These are phyloP conservation scores for Hyphodiscus hymeniophilus DNA, from an alignment of 495 filamentous ascomycete genomes.

Conservation along the genomic window DNA sequence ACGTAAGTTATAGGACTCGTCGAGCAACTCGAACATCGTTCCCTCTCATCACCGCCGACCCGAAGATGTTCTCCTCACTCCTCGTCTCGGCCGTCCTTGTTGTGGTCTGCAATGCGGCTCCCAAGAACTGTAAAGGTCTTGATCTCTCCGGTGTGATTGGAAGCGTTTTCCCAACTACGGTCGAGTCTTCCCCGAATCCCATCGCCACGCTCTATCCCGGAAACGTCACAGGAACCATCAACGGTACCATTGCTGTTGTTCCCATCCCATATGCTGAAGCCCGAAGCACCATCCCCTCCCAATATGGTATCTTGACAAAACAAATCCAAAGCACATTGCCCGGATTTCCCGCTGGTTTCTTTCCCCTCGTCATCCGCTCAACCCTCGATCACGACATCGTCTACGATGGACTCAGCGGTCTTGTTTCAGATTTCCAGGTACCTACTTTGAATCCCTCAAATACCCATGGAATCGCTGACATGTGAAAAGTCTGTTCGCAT, in stretches of 20 bases:
- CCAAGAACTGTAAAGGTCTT: no score
- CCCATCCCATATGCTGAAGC: slow-evolving; percentile 14
- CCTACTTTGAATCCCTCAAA: neutral
- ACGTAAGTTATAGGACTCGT: no score
- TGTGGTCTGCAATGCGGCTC: no score
- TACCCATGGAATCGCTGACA: neutral
- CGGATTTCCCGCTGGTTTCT: slow-evolving; percentile 6
- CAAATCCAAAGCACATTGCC: slow-evolving; percentile 8
- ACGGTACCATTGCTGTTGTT: slow-evolving; percentile 15
- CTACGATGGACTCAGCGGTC: neutral
- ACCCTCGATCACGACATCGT: slow-evolving; percentile 12
- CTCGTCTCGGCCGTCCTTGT: no score
- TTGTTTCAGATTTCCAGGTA: slow-evolving; percentile 15
- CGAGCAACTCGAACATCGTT: no score
- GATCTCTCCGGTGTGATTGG: no score
- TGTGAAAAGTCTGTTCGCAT: slow-evolving; percentile 3
- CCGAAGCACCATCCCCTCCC: slow-evolving; percentile 14
- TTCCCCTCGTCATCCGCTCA: slow-evolving; percentile 3
- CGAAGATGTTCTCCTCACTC: no score
- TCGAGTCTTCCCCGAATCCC: slow-evolving; percentile 16
- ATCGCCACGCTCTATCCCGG: slow-evolving; percentile 14
- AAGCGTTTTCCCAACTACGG: no score
- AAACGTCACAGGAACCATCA: slow-evolving; percentile 18
- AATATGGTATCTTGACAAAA: slow-evolving; percentile 14
- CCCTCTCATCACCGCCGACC: no score